These are phyloP conservation scores for Talaromyces sp. DNA, from an alignment of 2,329 filamentous ascomycete species.

Conservation along the genomic window DNA sequence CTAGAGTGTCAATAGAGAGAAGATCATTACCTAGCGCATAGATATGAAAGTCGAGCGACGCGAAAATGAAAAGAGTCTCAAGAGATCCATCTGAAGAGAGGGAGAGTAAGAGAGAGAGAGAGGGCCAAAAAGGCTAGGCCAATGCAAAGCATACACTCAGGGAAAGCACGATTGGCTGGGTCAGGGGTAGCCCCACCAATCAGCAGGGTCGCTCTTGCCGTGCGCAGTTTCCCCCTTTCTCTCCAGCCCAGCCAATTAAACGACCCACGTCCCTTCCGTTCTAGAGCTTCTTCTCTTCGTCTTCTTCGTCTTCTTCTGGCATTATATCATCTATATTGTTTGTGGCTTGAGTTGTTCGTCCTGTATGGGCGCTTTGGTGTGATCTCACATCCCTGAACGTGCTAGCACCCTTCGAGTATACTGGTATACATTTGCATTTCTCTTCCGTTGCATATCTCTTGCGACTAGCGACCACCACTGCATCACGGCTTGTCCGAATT, in stretches of 20 bases:
- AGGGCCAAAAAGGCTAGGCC: neutral
- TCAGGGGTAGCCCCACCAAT: neutral
- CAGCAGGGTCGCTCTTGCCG: neutral
- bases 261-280: constrained; percentile 1
- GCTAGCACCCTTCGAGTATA: neutral
- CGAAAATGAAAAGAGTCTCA: neutral
- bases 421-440: neutral
- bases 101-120: neutral
- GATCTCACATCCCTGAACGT: constrained; percentile 9
- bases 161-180: neutral
- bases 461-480: constrained; percentile 2
- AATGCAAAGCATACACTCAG: neutral
- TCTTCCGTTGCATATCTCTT: neutral
- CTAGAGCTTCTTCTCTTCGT: neutral
- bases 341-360: neutral
- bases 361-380: neutral
- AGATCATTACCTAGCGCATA: neutral
- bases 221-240: constrained; percentile 14
- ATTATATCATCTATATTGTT: too few relatives aligned
- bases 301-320: neutral
- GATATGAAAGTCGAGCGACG: neutral
- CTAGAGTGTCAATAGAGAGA: neutral
- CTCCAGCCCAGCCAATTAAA: constrained; percentile 12
- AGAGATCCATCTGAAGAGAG: neutral
- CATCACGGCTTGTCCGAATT: neutral